These are phyloP conservation scores for Beauveria scarabaeidicola DNA, from an alignment of 2,329 filamentous ascomycete species.

Conservation along the genomic window DNA sequence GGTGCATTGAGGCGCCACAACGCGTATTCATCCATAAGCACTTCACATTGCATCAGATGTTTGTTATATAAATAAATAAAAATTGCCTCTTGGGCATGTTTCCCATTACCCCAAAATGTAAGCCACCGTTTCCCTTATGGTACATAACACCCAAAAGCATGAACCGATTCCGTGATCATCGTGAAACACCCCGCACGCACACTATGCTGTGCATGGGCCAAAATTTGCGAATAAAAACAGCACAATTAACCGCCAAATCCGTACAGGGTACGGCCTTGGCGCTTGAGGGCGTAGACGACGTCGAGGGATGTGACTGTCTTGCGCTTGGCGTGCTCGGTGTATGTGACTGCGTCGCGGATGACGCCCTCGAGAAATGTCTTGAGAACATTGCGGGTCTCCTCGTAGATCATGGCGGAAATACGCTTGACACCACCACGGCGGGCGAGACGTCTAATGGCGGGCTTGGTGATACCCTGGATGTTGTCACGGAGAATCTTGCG, in stretches of 20 bases:
- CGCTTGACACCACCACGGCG: slow-evolving; percentile 99
- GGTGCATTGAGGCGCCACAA: too few species aligned
- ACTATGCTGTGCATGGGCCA: slow-evolving; percentile 15
- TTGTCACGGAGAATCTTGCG: slow-evolving; percentile 99
- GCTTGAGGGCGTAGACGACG: slow-evolving; percentile 52
- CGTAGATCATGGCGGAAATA: slow-evolving; percentile 88
- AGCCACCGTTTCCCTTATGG: slow-evolving; percentile 32
- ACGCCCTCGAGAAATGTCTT: slow-evolving; percentile 62
- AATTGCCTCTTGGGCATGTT: slow-evolving; percentile 20
- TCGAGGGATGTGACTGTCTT: slow-evolving; percentile 59
- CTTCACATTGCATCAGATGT: background rate
- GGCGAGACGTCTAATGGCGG: slow-evolving; percentile 94
- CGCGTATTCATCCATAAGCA: too few species aligned
- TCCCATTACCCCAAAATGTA: slow-evolving; percentile 28
- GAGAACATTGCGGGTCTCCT: slow-evolving; percentile 60
- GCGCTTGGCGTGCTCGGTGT: slow-evolving; percentile 64
- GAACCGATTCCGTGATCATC: slow-evolving; percentile 34
- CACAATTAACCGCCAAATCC: slow-evolving; percentile 63
- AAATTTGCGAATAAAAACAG: slow-evolving; percentile 21
- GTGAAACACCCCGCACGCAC: slow-evolving; percentile 28
- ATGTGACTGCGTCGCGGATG: slow-evolving; percentile 61
- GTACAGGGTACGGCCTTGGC: slow-evolving; percentile 61
- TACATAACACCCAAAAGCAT: slow-evolving; percentile 37
- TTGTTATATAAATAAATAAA: slow-evolving; percentile 11
- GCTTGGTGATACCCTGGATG: slow-evolving; percentile 99